Base-by-base conservation (phyloP, 345 rosid species). In the Aquilaria sinensis region DNA sequence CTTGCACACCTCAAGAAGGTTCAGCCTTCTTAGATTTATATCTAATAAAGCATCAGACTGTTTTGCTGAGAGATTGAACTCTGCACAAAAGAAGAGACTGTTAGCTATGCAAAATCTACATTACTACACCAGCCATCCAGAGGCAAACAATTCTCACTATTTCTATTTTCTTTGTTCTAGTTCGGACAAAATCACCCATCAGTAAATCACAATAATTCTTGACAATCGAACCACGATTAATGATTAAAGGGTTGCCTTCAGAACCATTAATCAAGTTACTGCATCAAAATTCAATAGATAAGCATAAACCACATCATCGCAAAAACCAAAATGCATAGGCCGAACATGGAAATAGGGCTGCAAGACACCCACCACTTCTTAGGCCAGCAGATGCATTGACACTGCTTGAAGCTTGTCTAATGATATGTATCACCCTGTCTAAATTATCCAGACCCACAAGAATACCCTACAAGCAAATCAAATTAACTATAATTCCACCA, bases 21-120 rank as follows among this genome's bases (percentile, higher is more conserved):
- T 83, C 59, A 93, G 83, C 62, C 97, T 75, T 80, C 96, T 72
- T 57, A 93, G 78, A 72, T 77, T 88, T 56, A 93, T 93, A 75
- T 85, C 97, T 71, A 93, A 70, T 67, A 93, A 74, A 58, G 96
- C 96, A 9, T 93, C 94, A 64, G 96, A 94, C 83, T 93, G 97
- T 67, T 88, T 90, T 65, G 77, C 92, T 63, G 98, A 93, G 37
- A 93, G 83, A 69, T 73, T 68, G 73, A 80, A 88, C 67, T 77
- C 96, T 93, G 81, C 69, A 72, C 58, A 63, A 31, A 47, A 4
- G 31, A 69, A 57, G 5, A 31, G 23, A 23, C 45, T 11, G 41
- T 58, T 55, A 31, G 41, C 30, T 23, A 53, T 31, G 12, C 43
- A 56, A 53, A 52, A 55, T 50, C 23, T 23, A 23, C 23, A 23